Evolutionary conservation across 805 yeast genomes (phyloP).

Genomic region (Millerago galiae): DNA sequence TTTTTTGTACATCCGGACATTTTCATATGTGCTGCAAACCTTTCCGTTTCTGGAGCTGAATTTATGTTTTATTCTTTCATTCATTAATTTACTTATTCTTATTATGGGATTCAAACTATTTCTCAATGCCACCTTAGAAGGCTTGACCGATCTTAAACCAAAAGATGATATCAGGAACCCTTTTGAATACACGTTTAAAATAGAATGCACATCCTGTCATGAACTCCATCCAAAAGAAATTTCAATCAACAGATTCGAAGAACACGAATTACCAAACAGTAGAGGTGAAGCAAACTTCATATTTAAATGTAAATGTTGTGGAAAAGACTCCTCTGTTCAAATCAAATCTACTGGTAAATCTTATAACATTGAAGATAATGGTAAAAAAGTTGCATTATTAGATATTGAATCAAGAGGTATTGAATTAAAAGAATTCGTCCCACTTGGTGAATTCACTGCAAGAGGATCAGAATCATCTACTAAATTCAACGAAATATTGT

Average conservation of each 20-base stretch:
- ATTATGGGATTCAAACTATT: conserved; percentile 22
- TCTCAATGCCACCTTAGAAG: conserved; percentile 30
- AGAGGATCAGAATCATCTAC: conserved; percentile 46
- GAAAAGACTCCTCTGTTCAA: conserved; percentile 21
- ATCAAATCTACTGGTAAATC: conserved; percentile 19
- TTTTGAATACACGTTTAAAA: conserved; percentile 67
- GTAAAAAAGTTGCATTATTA: conserved; percentile 43
- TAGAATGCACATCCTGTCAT: conserved; percentile 75
- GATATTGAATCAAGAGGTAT: conserved; percentile 84
- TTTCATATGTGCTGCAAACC: neutral
- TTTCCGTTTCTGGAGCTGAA: neutral
- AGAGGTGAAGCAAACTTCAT: conserved; percentile 82
- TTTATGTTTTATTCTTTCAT: neutral
- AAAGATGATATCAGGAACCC: conserved; percentile 54
- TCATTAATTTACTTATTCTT: neutral
- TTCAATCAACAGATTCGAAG: conserved; percentile 59
- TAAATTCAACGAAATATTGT: conserved; percentile 56
- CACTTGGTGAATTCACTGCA: conserved; percentile 57
- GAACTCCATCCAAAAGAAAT: conserved; percentile 69
- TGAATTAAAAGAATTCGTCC: conserved; percentile 61
- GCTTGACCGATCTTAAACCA: conserved; percentile 42
- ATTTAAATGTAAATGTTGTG: conserved; percentile 67
- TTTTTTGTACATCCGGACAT: neutral
- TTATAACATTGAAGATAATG: conserved; percentile 32
- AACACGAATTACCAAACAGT: conserved; percentile 58